Percentiles rank a stretch among this genome's conserved stretches.
Evolutionary conservation across 1,284 basidiomycete genomes (phyloP).

Genomic region (Pyrrhoderma lamaoense): DNA sequence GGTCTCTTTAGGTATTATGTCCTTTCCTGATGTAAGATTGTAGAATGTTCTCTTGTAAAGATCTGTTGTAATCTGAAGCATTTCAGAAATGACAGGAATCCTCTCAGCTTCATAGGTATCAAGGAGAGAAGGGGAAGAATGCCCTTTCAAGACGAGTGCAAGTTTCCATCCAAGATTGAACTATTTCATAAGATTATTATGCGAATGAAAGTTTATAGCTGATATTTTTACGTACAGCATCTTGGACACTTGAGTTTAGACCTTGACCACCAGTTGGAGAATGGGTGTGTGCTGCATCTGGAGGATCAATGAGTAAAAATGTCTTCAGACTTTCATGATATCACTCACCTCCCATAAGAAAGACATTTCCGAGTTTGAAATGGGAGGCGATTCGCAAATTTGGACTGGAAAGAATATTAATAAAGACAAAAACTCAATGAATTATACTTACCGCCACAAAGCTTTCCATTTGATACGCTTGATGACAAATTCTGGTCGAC

Average conservation of each 20-base stretch:
- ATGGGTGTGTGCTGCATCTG: constrained; percentile 38
- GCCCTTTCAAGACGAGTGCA: constrained; percentile 29
- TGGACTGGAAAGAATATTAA: constrained; percentile 23
- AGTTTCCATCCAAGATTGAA: constrained; percentile 39
- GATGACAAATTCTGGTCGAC: background rate
- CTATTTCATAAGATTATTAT: constrained; percentile 18
- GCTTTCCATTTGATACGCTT: constrained; percentile 1
- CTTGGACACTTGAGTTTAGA: constrained; percentile 34
- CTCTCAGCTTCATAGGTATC: constrained; percentile 32
- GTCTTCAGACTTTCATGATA: background rate
- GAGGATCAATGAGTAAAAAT: background rate
- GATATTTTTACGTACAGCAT: constrained; percentile 28
- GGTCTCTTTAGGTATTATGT: background rate
- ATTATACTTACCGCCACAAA: too few relatives aligned
- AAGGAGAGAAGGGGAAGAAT: constrained; percentile 28
- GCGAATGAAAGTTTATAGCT: background rate
- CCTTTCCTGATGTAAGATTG: background rate
- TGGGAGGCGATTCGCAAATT: constrained; percentile 33
- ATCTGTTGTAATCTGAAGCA: constrained; percentile 22
- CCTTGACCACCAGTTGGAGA: constrained; percentile 41
- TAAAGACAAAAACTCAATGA: too few relatives aligned
- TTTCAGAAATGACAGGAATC: constrained; percentile 33
- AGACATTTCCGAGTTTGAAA: constrained; percentile 29
- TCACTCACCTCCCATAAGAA: constrained; percentile 31
- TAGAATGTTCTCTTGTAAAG: background rate